Percentiles rank a stretch among this genome's conserved stretches.
These are phyloP conservation scores for Grigorovia humatica DNA, from an alignment of 805 yeast species.

Conservation along the genomic window DNA sequence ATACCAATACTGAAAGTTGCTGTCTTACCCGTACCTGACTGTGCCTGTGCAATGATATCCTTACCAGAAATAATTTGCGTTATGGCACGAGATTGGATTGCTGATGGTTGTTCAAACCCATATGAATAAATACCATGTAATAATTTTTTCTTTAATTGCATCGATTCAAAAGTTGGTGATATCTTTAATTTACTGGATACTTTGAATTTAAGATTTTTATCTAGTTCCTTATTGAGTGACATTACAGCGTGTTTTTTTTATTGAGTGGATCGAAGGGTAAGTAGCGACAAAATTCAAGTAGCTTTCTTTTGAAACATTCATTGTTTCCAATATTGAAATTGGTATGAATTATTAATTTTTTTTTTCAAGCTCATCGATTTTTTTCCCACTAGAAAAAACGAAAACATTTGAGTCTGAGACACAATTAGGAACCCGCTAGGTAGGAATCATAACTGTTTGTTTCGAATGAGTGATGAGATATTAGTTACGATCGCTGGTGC, in stretches of 20 bases:
- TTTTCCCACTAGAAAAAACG: background rate
- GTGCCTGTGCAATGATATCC: constrained; percentile 96
- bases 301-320: too few species aligned
- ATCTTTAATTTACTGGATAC: constrained; percentile 45
- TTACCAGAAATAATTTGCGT: constrained; percentile 87
- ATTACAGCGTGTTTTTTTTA: constrained; percentile 15
- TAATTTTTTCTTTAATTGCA: constrained; percentile 55
- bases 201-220: constrained; percentile 49
- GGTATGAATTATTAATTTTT: background rate
- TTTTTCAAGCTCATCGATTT: background rate
- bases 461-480: constrained; percentile 11
- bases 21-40: constrained; percentile 98
- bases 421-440: background rate
- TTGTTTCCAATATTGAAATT: too few species aligned
- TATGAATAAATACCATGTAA: constrained; percentile 63
- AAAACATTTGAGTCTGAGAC: constrained; percentile 4
- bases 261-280: background rate
- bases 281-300: too few species aligned
- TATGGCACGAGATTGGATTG: constrained; percentile 95
- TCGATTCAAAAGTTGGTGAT: constrained; percentile 59
- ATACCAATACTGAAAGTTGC: constrained; percentile 97
- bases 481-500: constrained; percentile 10
- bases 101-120: constrained; percentile 94
- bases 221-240: constrained; percentile 54
- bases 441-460: background rate